A percentile compares a stretch with the other conserved stretches of the same genome.
These are phyloP conservation scores for Myxozyma neotropica DNA, from an alignment of 805 yeast genomes.

Conservation along the genomic window DNA sequence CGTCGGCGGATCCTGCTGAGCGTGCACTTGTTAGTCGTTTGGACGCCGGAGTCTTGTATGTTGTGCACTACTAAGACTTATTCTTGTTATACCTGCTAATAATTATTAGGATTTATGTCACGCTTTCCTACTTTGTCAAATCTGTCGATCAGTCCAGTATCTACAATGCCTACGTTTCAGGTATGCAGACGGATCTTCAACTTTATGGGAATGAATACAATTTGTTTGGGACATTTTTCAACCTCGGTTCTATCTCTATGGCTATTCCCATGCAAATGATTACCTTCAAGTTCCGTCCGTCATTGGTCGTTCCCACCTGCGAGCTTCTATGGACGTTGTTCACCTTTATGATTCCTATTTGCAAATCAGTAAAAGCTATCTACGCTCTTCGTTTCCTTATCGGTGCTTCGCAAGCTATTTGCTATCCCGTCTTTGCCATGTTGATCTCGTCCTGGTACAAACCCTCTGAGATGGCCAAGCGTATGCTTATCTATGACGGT, in stretches of 20 bases:
- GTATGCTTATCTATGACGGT: conserved; percentile 61
- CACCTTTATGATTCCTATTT: conserved; percentile 59
- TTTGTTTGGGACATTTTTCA: conserved; percentile 59
- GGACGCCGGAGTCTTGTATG: conserved; percentile 12
- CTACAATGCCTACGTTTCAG: conserved; percentile 65
- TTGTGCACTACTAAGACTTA: too few relatives aligned
- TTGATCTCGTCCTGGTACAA: conserved; percentile 61
- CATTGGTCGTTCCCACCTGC: conserved; percentile 54
- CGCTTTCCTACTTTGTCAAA: conserved; percentile 70
- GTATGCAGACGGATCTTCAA: conserved; percentile 57
- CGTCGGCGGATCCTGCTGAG: background rate
- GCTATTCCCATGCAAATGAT: conserved; percentile 65
- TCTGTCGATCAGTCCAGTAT: conserved; percentile 63
- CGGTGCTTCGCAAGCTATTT: conserved; percentile 70
- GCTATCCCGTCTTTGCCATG: conserved; percentile 52
- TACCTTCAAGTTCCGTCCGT: conserved; percentile 58
- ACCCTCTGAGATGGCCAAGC: conserved; percentile 58
- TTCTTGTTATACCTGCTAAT: background rate
- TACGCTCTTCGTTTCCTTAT: conserved; percentile 66
- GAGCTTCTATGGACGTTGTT: conserved; percentile 71
- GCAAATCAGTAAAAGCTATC: conserved; percentile 53
- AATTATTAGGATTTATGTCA: conserved; percentile 46
- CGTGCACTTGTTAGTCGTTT: conserved; percentile 8
- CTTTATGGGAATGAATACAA: conserved; percentile 65
- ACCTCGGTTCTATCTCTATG: conserved; percentile 60